A percentile compares a stretch with the other conserved stretches of the same genome.
phyloP scores from a whole-genome alignment of 768 basidiomycete genomes.

The Pleurotus tuoliensis region DNA sequence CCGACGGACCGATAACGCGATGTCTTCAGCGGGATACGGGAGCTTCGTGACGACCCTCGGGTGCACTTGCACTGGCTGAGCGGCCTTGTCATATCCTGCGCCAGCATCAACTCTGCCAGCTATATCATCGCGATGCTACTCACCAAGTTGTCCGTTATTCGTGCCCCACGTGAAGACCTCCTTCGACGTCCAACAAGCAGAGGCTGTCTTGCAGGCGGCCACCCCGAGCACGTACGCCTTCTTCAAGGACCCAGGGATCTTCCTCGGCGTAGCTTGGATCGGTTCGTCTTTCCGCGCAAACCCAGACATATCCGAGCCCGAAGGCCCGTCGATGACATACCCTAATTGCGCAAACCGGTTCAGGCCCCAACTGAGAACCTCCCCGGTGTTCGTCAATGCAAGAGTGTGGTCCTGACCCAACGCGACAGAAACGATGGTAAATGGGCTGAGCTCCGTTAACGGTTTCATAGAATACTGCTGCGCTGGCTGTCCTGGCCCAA shows the following conservation, averaged over 20 bases:
- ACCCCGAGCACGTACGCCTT: constrained; percentile 78
- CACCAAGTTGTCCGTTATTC: constrained; percentile 89
- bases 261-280: constrained; percentile 72
- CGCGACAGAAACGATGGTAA: constrained; percentile 63
- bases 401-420: constrained; percentile 95
- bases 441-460: constrained; percentile 45
- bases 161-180: constrained; percentile 89
- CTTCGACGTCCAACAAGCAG: constrained; percentile 79
- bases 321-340: constrained; percentile 61
- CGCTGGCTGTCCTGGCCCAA: constrained; percentile 74
- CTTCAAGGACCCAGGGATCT: constrained; percentile 70
- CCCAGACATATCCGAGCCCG: constrained; percentile 24
- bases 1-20: constrained; percentile 67
- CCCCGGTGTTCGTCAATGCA: constrained; percentile 73
- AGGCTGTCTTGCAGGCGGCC: constrained; percentile 82
- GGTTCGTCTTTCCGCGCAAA: constrained; percentile 58
- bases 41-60: constrained; percentile 84
- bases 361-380: constrained; percentile 87
- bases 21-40: constrained; percentile 59
- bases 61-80: constrained; percentile 69
- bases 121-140: constrained; percentile 11
- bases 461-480: constrained; percentile 67
- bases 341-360: constrained; percentile 90
- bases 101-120: not conserved
- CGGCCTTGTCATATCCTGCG: constrained; percentile 70